Base-by-base conservation (phyloP, 2,329 filamentous ascomycete species). In the Aspergillus ochraceoroseus region DNA sequence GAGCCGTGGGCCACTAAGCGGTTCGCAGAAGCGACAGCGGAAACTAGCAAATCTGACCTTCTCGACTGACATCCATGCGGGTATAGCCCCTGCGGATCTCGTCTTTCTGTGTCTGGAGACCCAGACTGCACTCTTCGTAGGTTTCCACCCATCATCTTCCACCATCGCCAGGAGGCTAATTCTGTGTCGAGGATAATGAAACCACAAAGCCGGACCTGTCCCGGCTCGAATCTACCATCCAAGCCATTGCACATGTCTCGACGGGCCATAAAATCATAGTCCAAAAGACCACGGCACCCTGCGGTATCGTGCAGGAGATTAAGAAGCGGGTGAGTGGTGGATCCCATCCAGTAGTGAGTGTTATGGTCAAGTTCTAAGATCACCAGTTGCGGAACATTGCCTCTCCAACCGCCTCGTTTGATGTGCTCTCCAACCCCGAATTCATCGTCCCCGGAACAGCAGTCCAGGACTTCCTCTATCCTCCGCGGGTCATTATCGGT, bases 191-290 rank as follows among this genome's bases (percentile, higher is more conserved):
- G 18, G 25, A 12, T 12, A 23, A 14, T 7, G 14, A 15, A 8
- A 28, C 5, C 12, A 32, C n/a, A 22, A 14, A 33, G 6, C 13
- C 18, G 5, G 36, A 44, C 20, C 32, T 47, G 5, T 32, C 37
- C 0, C 32, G 17, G 7, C 32, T 52, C 1, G 32, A 51, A 4
- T 5, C 33, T 2, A 41, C 44, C 6, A 36, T 53, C 13, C 45
- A 39, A 3, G 27, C 43, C 5, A 55, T 55, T 19, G 49, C 51
- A 4, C 47, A 45, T 22, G 45, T 47, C 0, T 45, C 47, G 5
- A 37, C 33, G 3, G 45, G 45, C 4, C 46, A 52, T 14, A 55
- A 55, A 36, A 49, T 53, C 30, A 44, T 55, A 12, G 51, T 53
- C 2, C 49, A 55, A 11, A 48, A 47, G 13, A 34, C 41, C 8